Percentiles rank a stretch among this genome's conserved stretches.
These are phyloP conservation scores for Funneliformis mosseae DNA, from an alignment of 192 early-diverging fungal genomes.

Conservation along the genomic window DNA sequence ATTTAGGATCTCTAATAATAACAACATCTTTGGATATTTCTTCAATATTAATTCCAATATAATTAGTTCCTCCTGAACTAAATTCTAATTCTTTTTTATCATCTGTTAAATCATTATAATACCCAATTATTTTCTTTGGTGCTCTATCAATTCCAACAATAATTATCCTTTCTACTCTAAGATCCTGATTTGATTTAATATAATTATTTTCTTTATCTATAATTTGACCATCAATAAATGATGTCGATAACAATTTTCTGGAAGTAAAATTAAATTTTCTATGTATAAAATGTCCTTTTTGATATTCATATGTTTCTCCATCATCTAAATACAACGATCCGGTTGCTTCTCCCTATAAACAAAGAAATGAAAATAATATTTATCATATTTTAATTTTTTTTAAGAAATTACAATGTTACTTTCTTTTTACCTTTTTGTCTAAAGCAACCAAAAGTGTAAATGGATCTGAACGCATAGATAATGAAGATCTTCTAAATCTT, in stretches of 20 bases:
- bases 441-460: conserved; percentile 88
- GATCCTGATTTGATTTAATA: conserved; percentile 19
- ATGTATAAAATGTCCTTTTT: conserved; percentile 69
- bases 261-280: conserved; percentile 53
- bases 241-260: conserved; percentile 36
- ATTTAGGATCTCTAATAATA: conserved; percentile 25
- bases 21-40: conserved; percentile 9
- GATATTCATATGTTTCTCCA: conserved; percentile 75
- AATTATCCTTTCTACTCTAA: conserved; percentile 58
- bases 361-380: not conserved
- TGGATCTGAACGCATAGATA: conserved; percentile 82
- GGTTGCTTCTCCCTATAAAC: conserved; percentile 57
- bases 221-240: not conserved
- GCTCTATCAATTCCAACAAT: conserved; percentile 49
- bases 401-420: not conserved
- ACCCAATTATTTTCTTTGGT: conserved; percentile 24
- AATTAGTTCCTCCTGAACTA: not conserved
- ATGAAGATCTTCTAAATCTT: conserved; percentile 79
- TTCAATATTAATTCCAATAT: not conserved
- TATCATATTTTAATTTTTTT: not conserved
- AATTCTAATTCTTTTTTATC: conserved; percentile 11
- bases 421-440: conserved; percentile 52
- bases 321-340: conserved; percentile 93
- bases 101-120: not conserved
- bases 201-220: conserved; percentile 23